phyloP scores from a whole-genome alignment of 164 flowering plant species.

The Nelumbo lutea region DNA sequence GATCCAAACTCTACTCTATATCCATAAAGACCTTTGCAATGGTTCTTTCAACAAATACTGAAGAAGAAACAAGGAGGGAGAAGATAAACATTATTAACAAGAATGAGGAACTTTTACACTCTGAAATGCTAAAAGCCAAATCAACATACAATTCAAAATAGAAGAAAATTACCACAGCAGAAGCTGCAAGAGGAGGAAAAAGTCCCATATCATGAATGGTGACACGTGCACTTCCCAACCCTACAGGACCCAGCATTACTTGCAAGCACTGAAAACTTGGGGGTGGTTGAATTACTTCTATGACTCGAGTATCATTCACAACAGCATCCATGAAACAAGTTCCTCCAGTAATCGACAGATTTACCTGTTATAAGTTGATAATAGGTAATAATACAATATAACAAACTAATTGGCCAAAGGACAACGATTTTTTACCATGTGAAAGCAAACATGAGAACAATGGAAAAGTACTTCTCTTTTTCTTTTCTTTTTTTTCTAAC shows the following conservation, averaged over 20 bases:
- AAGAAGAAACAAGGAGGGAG: no score
- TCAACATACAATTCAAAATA: neutral
- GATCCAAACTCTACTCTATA: no score
- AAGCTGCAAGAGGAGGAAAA: constrained; percentile 58
- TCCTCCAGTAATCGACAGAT: constrained; percentile 79
- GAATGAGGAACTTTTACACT: no score
- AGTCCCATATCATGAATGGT: constrained; percentile 76
- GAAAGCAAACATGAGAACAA: neutral
- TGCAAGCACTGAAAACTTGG: constrained; percentile 49
- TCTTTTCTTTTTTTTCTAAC: no score
- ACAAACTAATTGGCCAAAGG: neutral
- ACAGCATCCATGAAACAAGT: constrained; percentile 64
- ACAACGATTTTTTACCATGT: neutral
- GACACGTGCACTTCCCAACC: constrained; percentile 65
- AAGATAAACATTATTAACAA: no score
- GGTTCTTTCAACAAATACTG: no score
- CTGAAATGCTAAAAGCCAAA: neutral
- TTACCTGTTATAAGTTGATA: constrained; percentile 30
- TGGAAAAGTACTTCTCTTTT: neutral
- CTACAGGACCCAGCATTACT: constrained; percentile 58
- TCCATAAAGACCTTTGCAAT: no score
- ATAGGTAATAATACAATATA: neutral
- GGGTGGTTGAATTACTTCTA: constrained; percentile 54
- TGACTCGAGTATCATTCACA: constrained; percentile 74
- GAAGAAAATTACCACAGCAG: constrained; percentile 50